phyloP scores from a whole-genome alignment of 2,329 filamentous ascomycete species.

The Penicillium sp. region DNA sequence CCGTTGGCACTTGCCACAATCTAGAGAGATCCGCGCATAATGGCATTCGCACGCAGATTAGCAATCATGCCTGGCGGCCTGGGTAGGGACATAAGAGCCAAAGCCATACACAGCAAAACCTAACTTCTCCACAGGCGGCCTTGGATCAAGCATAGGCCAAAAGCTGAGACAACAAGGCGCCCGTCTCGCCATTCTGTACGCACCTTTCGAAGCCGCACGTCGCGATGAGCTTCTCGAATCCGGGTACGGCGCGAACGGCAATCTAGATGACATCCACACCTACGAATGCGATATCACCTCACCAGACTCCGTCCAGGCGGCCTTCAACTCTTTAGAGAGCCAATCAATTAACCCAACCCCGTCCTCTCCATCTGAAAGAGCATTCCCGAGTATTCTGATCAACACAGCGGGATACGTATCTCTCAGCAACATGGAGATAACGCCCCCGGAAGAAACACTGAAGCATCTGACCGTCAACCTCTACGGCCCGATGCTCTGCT shows the following conservation, averaged over 20 bases:
- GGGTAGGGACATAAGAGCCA: conserved; percentile 29
- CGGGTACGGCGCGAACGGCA: conserved; percentile 31
- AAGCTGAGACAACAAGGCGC: conserved; percentile 44
- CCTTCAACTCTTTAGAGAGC: conserved; percentile 40
- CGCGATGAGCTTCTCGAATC: conserved; percentile 38
- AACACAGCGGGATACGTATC: conserved; percentile 49
- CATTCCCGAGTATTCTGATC: conserved; percentile 42
- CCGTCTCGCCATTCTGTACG: conserved; percentile 47
- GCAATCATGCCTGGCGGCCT: conserved; percentile 46
- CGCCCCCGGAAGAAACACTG: conserved; percentile 44
- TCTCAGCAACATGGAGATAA: conserved; percentile 44
- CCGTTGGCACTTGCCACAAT: no score
- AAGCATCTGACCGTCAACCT: conserved; percentile 48
- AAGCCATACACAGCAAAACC: conserved; percentile 1
- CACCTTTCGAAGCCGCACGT: conserved; percentile 45
- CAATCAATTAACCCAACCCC: conserved; percentile 15
- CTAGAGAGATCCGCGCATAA: background rate
- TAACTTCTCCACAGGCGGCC: conserved; percentile 31
- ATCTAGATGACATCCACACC: conserved; percentile 28
- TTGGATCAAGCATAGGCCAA: conserved; percentile 45
- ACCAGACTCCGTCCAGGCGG: conserved; percentile 46
- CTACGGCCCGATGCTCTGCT: conserved; percentile 46
- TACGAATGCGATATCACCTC: conserved; percentile 51
- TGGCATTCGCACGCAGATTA: conserved; percentile 41
- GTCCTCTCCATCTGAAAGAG: conserved; percentile 17